Conservation (phyloP, 129 eudicot species). For the Saposhnikovia divaricata region DNA sequence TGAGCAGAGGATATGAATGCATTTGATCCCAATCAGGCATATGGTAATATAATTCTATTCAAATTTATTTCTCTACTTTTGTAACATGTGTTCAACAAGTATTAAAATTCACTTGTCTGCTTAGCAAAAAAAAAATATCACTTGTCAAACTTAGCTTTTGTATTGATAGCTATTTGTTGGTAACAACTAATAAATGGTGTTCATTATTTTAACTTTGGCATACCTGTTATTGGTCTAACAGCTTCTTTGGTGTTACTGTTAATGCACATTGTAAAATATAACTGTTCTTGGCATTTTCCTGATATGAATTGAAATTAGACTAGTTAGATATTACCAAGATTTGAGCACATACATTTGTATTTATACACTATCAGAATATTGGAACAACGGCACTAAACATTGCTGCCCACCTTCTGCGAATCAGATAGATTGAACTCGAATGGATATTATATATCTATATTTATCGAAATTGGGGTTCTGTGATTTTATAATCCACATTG, state of each 20-base stretch:
- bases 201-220: background rate
- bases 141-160: no score
- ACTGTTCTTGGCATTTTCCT: background rate
- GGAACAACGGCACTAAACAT: background rate
- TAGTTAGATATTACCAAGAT: background rate
- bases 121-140: no score
- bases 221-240: background rate
- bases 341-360: background rate
- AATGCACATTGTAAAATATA: background rate
- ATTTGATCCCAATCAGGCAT: slow-evolving; percentile 73
- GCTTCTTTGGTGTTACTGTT: background rate
- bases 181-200: background rate
- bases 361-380: background rate
- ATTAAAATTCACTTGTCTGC: no score
- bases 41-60: slow-evolving; percentile 36
- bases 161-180: no score
- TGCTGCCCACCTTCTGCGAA: background rate
- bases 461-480: background rate
- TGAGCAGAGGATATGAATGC: slow-evolving; percentile 82
- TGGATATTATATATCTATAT: background rate
- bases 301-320: background rate
- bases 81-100: background rate
- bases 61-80: background rate
- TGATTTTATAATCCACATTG: background rate
- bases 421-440: background rate